Evolutionary conservation across 768 basidiomycete species (phyloP), one percentile per base, ranked within the genome.

Genomic region (Auricularia heimuer): DNA sequence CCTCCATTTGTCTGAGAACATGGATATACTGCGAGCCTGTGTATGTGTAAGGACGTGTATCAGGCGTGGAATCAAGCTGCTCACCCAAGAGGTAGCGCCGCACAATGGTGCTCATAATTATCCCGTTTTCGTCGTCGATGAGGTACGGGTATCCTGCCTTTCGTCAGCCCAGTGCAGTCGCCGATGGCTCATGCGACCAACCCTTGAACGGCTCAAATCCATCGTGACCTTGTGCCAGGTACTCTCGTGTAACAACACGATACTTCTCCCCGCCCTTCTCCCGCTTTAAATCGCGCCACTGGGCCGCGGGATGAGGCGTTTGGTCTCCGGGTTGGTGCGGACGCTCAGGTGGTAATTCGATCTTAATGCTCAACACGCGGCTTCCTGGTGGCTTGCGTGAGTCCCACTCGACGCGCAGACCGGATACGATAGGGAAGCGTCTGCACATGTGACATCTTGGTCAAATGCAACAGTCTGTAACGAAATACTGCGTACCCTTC

Each of bases 381-480:
- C 86, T 78, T 16, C 88, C 87, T 0, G 90, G 82, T 1, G 83
- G 82, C 51, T 79, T 80, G 35, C 83, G 82, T 44, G 92, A 94
- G 73, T 97, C 93, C 94, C 93, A 95, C 18, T 84, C 81, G 8
- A 95, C 88, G 11, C 84, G 85, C 45, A 95, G 81, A 18, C 94
- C 94, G 29, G 93, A 89, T 44, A 96, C 79, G 12, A 93, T 81
- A 0, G 94, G 93, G 75, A 97, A 97, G 12, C 94, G 90, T 24
- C 93, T 94, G 62, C n/a, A 60, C 35, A 44, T 62, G 64, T 12
- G 62, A 35, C 7, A 42, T 61, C 45, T 2, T 16, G 0, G 18
- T 44, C 0, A 24, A 65, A 8, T n/a, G 61, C 47, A 37, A 2
- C 4, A 29, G 24, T 65, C 79, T 74, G 2, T 29, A 29, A 29